Base-by-base conservation (phyloP, 2,329 filamentous ascomycete genomes). In the Monascus ruber region DNA sequence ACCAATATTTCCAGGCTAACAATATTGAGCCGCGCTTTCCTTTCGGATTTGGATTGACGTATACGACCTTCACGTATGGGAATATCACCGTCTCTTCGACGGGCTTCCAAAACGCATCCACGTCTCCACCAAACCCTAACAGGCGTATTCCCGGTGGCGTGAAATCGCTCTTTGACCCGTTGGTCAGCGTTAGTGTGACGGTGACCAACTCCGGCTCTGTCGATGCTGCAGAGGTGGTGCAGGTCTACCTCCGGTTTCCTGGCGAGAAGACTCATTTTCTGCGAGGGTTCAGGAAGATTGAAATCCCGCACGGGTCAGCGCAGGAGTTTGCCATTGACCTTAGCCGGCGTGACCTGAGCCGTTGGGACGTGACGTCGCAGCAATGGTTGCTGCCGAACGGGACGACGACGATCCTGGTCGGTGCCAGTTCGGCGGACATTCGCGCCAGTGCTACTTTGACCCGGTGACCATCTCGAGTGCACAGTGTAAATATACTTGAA, bases 171-270 rank as follows among this genome's bases (percentile, higher is more conserved):
- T 79, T 70, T 66, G 64, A 70, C 5, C 59, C 58, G 5, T 47
- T 79, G n/a, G 67, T 63, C 43, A 69, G 56, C 33, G 65, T 74
- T 6, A 60, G 63, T 2, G 65, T 69, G 2, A 57, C 63, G 1
- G 51, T 79, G 5, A 59, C 55, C 29, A 79, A 79, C 59, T 71
- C 68, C 0, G 75, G 76, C 11, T 42, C 49, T 4, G 48, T 64
- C 2, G 50, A 56, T 24, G 74, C 72, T 25, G 66, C 66, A 2
- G 64, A 69, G 6, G 69, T 78, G 1, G 60, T 71, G 2, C 75
- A 79, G 55, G 58, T 79, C 1, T 79, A 79, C 51, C 54, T 77
- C n/a, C 46, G 50, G 4, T 60, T 70, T 55, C 67, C 62, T 65
- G 46, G 38, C 7, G 26, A 24, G 11, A 9, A 24, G 25, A 24